These are phyloP conservation scores for Russula emetica DNA, from an alignment of 768 basidiomycete genomes.

Conservation along the genomic window DNA sequence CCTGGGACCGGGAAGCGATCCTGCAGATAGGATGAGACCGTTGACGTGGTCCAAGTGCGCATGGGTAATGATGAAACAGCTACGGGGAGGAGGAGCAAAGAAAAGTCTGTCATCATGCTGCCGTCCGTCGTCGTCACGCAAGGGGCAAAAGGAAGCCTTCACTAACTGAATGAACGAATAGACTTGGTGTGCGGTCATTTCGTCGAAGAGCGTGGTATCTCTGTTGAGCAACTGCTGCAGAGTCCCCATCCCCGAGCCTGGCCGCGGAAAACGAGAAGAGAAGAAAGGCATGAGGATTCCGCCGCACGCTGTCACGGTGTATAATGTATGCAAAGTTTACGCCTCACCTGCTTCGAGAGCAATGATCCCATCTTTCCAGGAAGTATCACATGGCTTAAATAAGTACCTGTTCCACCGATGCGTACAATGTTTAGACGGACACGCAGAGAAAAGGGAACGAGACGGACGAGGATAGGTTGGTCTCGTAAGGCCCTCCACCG, in stretches of 20 bases:
- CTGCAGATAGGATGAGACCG: conserved; percentile 79
- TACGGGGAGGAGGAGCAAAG: conserved; percentile 31
- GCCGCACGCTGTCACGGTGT: background rate
- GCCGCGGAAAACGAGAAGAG: background rate
- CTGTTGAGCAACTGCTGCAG: conserved; percentile 54
- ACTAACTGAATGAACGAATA: conserved; percentile 52
- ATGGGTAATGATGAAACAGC: conserved; percentile 83
- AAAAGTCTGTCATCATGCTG: background rate
- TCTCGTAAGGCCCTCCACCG: conserved; percentile 85
- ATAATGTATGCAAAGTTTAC: background rate
- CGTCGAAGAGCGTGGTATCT: conserved; percentile 53
- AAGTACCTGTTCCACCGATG: conserved; percentile 60
- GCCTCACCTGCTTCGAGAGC: conserved; percentile 84
- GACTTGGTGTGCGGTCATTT: conserved; percentile 42
- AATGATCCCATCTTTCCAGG: conserved; percentile 79
- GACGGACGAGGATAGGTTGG: conserved; percentile 79
- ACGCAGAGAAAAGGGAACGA: conserved; percentile 14
- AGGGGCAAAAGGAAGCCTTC: background rate
- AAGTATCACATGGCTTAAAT: conserved; percentile 59
- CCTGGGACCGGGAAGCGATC: conserved; percentile 57
- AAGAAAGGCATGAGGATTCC: background rate
- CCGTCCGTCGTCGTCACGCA: background rate
- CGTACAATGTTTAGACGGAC: conserved; percentile 16
- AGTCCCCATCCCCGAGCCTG: conserved; percentile 85
- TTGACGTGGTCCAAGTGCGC: conserved; percentile 89